Conservation (phyloP, 1,139 yeast genomes). For the Lodderomyces metapsilosis region DNA sequence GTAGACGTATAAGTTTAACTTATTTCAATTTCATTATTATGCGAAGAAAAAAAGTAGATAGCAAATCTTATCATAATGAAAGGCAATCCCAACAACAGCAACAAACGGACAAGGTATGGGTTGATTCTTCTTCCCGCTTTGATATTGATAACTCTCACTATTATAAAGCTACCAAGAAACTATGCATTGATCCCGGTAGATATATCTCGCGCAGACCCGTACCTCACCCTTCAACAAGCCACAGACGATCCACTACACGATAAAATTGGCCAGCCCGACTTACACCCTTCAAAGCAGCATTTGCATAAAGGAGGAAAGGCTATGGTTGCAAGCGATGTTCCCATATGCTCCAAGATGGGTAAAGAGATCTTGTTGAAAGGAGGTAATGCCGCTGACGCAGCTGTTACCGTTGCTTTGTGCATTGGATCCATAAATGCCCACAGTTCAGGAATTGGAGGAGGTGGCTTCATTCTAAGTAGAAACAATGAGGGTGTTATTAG, state of each 20-base stretch:
- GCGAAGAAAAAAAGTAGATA: neutral
- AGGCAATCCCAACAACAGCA: constrained; percentile 16
- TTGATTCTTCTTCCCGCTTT: neutral
- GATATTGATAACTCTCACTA: neutral
- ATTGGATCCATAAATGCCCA: constrained; percentile 81
- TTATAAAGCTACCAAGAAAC: neutral
- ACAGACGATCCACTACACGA: constrained; percentile 12
- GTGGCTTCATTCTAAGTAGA: constrained; percentile 65
- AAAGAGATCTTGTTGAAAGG: constrained; percentile 59
- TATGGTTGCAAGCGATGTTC: constrained; percentile 78
- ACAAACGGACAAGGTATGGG: neutral
- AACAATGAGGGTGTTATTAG: constrained; percentile 42
- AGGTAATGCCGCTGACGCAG: constrained; percentile 82
- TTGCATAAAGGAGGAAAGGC: constrained; percentile 40
- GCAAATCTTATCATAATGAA: neutral
- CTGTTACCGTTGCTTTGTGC: constrained; percentile 85
- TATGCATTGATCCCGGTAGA: neutral
- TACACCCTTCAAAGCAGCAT: constrained; percentile 31
- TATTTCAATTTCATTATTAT: neutral
- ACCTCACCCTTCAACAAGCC: constrained; percentile 8
- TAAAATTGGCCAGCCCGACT: constrained; percentile 33
- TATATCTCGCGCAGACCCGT: constrained; percentile 12
- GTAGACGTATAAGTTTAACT: neutral
- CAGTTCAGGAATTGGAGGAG: constrained; percentile 93
- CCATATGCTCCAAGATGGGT: constrained; percentile 70